phyloP scores from a whole-genome alignment of 768 basidiomycete species.

The Cyathus striatus region DNA sequence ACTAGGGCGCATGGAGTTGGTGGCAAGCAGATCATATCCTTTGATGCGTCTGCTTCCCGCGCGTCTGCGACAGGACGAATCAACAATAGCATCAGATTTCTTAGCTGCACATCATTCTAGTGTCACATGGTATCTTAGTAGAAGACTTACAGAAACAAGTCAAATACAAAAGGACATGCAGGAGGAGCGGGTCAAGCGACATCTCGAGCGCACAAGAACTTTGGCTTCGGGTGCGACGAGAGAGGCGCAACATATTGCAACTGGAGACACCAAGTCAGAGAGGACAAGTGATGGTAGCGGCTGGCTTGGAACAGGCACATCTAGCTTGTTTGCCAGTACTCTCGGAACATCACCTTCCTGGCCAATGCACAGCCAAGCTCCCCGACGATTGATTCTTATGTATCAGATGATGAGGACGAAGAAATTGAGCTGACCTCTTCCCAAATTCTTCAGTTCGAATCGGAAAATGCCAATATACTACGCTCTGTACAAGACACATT shows the following conservation, averaged over 20 bases:
- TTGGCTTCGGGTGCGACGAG: constrained; percentile 77
- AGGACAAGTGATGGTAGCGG: constrained; percentile 27
- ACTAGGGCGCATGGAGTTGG: constrained; percentile 63
- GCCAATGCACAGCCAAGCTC: constrained; percentile 22
- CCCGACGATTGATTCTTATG: constrained; percentile 21
- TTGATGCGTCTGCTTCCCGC: constrained; percentile 68
- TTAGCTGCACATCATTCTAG: constrained; percentile 91
- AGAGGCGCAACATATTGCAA: constrained; percentile 47
- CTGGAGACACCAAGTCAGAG: constrained; percentile 14
- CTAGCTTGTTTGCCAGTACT: constrained; percentile 55
- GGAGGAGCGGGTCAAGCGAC: constrained; percentile 87
- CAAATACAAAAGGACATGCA: constrained; percentile 84
- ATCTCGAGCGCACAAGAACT: constrained; percentile 77
- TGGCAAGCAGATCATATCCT: constrained; percentile 59
- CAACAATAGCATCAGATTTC: constrained; percentile 56
- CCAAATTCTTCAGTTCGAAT: constrained; percentile 90
- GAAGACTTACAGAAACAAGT: constrained; percentile 74
- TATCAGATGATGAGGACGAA: constrained; percentile 65
- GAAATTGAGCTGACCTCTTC: constrained; percentile 80
- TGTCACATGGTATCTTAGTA: constrained; percentile 87
- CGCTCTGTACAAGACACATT: constrained; percentile 82
- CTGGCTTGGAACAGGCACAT: constrained; percentile 59
- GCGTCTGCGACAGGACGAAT: constrained; percentile 55
- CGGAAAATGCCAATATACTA: constrained; percentile 85
- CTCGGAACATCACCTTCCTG: constrained; percentile 36